Base-by-base conservation (phyloP, 2,329 filamentous ascomycete genomes). In the Trichoderma aggressivum region DNA sequence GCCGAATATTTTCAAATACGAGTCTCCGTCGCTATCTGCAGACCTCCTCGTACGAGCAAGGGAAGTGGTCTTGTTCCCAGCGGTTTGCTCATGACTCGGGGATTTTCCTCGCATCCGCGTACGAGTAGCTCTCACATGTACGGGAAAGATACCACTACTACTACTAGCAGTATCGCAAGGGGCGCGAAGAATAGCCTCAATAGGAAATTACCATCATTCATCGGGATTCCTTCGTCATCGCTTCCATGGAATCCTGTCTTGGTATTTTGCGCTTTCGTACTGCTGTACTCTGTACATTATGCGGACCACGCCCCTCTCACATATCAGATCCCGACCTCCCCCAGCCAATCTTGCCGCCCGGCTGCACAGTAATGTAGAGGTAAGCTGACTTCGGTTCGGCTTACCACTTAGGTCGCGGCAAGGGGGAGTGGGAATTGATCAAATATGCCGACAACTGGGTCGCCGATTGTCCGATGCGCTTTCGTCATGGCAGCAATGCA, bases 341-440 rank as follows among this genome's bases (percentile, higher is more conserved):
- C 56, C n/a, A 59, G 34, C 26, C 36, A 59, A 59, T 59, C 36
- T 61, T 28, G 28, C 55, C 65, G 39, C 55, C 53, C 66, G 39
- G 18, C 59, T 61, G 55, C 21, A 50, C 43, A 50, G 43, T 50
- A 28, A 28, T 60, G 66, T 26, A 50, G 56, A 68, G 53, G 66
- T 69, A 69, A 69, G 66, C 66, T 69, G 66, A 69, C 66, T 50
- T 53, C 56, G 14, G n/a, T 47, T n/a, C 39, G 28, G 56, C 65
- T 60, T 69, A 69, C 56, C 55, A 34, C 39, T n/a, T 43, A 53
- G 65, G 56, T 30, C 18, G 53, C n/a, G 7, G 56, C 56, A 58
- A 53, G 47, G 47, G 47, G 47, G 21, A 43, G 39, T 43, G 47
- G 47, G n/a, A 24, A 53, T 14, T 24, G 43, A n/a, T 21, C n/a